Percentiles rank a stretch among this genome's conserved stretches.
Evolutionary conservation across 495 filamentous ascomycete genomes (phyloP).

Genomic region (Mycothermus thermophilus): DNA sequence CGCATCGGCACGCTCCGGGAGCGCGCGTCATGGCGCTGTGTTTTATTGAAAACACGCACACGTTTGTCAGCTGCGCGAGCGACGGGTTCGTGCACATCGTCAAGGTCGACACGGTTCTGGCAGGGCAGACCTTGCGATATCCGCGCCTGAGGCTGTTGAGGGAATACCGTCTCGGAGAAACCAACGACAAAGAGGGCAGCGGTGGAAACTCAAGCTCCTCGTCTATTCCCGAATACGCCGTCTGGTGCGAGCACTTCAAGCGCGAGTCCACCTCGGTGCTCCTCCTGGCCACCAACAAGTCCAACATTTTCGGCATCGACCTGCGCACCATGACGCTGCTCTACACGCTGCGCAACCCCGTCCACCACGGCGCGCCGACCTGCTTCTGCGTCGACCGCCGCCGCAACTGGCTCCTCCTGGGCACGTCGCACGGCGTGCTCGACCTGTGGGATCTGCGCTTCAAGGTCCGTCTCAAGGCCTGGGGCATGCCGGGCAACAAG

Average conservation of each 20-base stretch:
- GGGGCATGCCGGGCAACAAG: conserved; percentile 72
- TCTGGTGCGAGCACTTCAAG: conserved; percentile 90
- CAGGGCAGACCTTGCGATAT: conserved; percentile 50
- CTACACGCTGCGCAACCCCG: conserved; percentile 73
- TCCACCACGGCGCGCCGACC: conserved; percentile 86
- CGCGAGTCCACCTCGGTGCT: conserved; percentile 67
- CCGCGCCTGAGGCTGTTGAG: conserved; percentile 62
- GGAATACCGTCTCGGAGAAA: conserved; percentile 60
- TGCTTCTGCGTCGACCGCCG: conserved; percentile 79
- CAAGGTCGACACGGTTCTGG: conserved; percentile 60
- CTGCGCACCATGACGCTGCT: conserved; percentile 74
- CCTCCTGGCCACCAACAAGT: conserved; percentile 74
- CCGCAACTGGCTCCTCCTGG: conserved; percentile 79
- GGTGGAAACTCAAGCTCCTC: too few species aligned
- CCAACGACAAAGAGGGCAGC: too few species aligned
- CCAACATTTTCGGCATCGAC: conserved; percentile 69
- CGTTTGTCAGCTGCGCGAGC: conserved; percentile 74
- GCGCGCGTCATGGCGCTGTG: conserved; percentile 65
- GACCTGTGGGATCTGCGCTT: conserved; percentile 96
- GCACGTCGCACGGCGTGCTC: conserved; percentile 84
- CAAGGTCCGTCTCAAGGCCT: conserved; percentile 69
- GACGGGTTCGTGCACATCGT: conserved; percentile 88
- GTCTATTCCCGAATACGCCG: conserved; percentile 77
- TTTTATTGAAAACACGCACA: conserved; percentile 90
- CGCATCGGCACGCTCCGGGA: conserved; percentile 55